Base-by-base conservation (phyloP, 2,329 filamentous ascomycete genomes). In the Berkeleyomyces rouxiae region DNA sequence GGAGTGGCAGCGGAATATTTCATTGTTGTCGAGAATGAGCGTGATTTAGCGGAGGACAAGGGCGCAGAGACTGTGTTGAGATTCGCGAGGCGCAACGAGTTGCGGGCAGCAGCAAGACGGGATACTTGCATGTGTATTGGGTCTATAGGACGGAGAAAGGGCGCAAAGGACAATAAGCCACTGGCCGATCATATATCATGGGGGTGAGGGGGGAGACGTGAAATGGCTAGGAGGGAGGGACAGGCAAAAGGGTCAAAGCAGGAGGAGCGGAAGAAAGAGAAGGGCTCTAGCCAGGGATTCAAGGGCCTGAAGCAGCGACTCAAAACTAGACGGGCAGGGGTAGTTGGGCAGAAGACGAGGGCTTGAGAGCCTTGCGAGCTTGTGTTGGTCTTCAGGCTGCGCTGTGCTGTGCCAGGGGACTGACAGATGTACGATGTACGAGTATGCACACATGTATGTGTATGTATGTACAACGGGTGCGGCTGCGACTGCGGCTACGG, bases 81-180 rank as follows among this genome's bases (percentile, higher is more conserved):
- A 46, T 65, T 61, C 43, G 63, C 37, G 47, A 65, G 63, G 58
- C 63, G 63, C 63, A 65, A 65, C 60, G 63, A 65, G 60, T 65
- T 65, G 63, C 63, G 63, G 58, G 58, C 60, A 62, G 60, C 63
- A 60, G 58, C 58, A 37, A 65, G 55, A 57, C 60, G 62, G 47
- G 63, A 62, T 65, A 62, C 63, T 65, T 61, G 63, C 63, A 65
- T 65, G 58, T 65, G 63, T 55, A 58, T 65, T 9, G 61, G 61
- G 58, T 65, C 63, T 65, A 64, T 59, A 60, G 55, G 44, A 60
- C 60, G 62, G 44, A 64, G 63, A 51, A 65, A 61, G 62, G 49
- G 36, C 57, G 62, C 46, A 40, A 62, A 65, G 53, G 44, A 65
- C 58, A 61, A 65, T 65, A 62, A 65, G 63, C 61, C 63, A 65